Evolutionary conservation across 139 green algal species (phyloP).

Genomic region (Spirogloea muscicola): DNA sequence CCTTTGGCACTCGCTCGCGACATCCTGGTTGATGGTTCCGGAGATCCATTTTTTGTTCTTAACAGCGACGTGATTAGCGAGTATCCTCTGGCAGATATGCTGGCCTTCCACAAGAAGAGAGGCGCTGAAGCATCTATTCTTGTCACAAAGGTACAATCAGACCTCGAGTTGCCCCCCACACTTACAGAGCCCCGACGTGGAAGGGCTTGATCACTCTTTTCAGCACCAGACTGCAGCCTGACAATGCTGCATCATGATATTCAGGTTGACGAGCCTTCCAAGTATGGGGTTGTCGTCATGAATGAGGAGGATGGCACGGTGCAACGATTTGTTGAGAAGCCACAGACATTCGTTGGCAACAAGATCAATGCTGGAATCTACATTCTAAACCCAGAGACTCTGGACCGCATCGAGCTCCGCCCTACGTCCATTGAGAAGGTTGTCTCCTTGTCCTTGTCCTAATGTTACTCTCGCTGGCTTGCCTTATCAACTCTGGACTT

Average conservation of each 20-base stretch:
- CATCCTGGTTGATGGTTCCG: conserved; percentile 73
- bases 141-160: conserved; percentile 88
- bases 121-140: conserved; percentile 88
- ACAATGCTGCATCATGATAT: conserved; percentile 12
- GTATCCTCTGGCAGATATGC: conserved; percentile 84
- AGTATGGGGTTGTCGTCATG: conserved; percentile 94
- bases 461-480: neutral
- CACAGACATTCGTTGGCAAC: conserved; percentile 87
- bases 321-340: conserved; percentile 81
- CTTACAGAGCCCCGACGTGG: no score
- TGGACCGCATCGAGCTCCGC: conserved; percentile 84
- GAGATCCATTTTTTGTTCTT: conserved; percentile 93
- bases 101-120: conserved; percentile 68
- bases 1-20: conserved; percentile 80
- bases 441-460: neutral
- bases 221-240: no score
- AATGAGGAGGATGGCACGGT: conserved; percentile 69
- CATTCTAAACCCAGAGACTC: conserved; percentile 70
- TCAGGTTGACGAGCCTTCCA: conserved; percentile 64
- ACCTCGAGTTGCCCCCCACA: no score
- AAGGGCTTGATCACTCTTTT: no score
- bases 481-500: neutral
- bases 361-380: conserved; percentile 99
- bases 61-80: conserved; percentile 96
- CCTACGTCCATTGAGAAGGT: conserved; percentile 65